Evolutionary conservation across 805 yeast genomes (phyloP), one percentile per base, ranked within the genome.

Genomic region (Ogataea henricii): DNA sequence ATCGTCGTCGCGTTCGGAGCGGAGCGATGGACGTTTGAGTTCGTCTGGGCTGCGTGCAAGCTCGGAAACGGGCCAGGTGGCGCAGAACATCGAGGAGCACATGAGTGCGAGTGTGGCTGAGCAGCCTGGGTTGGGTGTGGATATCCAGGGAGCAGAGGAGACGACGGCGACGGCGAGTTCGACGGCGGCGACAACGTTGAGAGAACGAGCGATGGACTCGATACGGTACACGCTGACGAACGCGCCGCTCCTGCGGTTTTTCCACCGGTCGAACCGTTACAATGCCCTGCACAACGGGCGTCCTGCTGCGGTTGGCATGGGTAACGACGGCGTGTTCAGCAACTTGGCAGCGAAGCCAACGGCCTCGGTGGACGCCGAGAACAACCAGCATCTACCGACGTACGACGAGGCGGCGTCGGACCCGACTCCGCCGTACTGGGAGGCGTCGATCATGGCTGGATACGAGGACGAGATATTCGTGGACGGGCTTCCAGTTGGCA

Each of bases 401-500:
- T 94, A 94, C 68, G 97, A 89, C 47, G 98, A 91, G 63, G 98
- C 96, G 0, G 89, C 96, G 0, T 86, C 89, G 3, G 99, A 94
- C 64, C 80, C 94, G 13, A 82, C 95, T 0, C 99, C 99, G 0
- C 96, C 96, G 33, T 94, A 94, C 67, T 94, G 97, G 96, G 99
- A 94, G 66, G 81, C 91, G 6, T 81, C 94, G 0, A 82, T 89
- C 35, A 76, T 90, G 62, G 87, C 96, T 4, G 89, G 85, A 7
- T 84, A 80, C 58, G 83, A 80, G 47, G 97, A 94, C 62, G 98
- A 92, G 65, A 84, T 94, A 16, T 89, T 89, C 67, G 89, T 94
- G 26, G 96, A 92, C 56, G 98, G 97, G 0, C 72, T 94, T 55
- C 98, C 99, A 0, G 98, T 92, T 25, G 99, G 99, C 2, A 87